phyloP scores from a whole-genome alignment of 2,329 filamentous ascomycete genomes.

The Aurifilum marmelostoma region DNA sequence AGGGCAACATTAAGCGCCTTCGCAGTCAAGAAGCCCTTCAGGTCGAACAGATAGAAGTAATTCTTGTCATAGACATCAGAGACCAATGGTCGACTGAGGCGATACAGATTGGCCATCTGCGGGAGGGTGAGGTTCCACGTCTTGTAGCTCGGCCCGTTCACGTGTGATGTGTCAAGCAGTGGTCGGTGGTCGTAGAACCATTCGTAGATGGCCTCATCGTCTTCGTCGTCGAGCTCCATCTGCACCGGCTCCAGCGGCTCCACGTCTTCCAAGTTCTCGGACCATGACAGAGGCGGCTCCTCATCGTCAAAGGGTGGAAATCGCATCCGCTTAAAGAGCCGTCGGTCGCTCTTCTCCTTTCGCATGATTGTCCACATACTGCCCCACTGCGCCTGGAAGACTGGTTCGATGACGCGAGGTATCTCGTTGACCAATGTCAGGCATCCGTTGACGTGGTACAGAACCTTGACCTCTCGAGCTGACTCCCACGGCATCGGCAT shows the following conservation, averaged over 20 bases:
- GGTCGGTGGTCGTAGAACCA: conserved; percentile 98
- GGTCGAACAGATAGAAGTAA: conserved; percentile 96
- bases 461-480: conserved; percentile 91
- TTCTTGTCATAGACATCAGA: conserved; percentile 95
- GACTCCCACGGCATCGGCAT: conserved; percentile 99
- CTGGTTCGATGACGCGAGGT: conserved; percentile 93
- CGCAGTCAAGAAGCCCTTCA: conserved; percentile 92
- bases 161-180: conserved; percentile 86
- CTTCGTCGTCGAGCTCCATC: conserved; percentile 94
- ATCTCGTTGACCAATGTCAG: conserved; percentile 96
- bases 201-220: conserved; percentile 88
- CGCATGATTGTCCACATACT: conserved; percentile 99
- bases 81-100: conserved; percentile 85
- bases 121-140: conserved; percentile 89
- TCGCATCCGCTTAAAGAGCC: conserved; percentile 98
- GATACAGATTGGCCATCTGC: conserved; percentile 95
- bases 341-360: conserved; percentile 92
- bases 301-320: conserved; percentile 99
- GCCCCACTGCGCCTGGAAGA: conserved; percentile 98
- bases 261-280: conserved; percentile 98
- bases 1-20: conserved; percentile 97
- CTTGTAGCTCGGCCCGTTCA: conserved; percentile 97
- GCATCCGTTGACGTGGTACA: conserved; percentile 98
- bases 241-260: conserved; percentile 97
- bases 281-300: conserved; percentile 96